These are phyloP conservation scores for Botryococcus braunii DNA, from an alignment of 163 green algal genomes.

Conservation along the genomic window DNA sequence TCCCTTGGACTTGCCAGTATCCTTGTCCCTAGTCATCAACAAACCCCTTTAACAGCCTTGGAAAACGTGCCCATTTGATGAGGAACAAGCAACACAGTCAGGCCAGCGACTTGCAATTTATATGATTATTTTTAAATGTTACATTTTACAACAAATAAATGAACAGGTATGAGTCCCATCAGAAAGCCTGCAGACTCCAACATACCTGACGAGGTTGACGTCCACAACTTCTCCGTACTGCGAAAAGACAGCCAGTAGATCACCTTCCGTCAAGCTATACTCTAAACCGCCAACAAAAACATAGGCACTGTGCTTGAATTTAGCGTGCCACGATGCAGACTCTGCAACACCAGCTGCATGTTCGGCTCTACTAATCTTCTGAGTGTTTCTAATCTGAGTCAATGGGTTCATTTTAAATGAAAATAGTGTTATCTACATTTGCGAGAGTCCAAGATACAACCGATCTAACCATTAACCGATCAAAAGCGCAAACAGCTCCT, in stretches of 20 bases:
- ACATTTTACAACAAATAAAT: no score
- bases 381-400: constrained; percentile 92
- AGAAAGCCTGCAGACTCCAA: no score
- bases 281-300: constrained; percentile 85
- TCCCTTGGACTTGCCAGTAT: constrained; percentile 61
- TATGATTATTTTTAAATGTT: no score
- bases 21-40: constrained; percentile 34
- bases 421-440: no score
- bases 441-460: no score
- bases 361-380: constrained; percentile 73
- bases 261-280: constrained; percentile 88
- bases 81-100: no score
- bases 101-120: no score
- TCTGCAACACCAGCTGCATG: constrained; percentile 68
- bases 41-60: neutral
- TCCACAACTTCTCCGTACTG: constrained; percentile 98
- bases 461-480: no score
- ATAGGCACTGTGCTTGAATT: constrained; percentile 91
- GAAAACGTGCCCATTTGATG: no score
- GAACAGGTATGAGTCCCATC: no score
- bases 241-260: constrained; percentile 91
- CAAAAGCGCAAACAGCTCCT: no score
- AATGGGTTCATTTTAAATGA: constrained; percentile 69
- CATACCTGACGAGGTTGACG: constrained; percentile 67
- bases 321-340: constrained; percentile 83